Conservation (phyloP, 352 stramenopile genomes). For the Phytopythium montanum region DNA sequence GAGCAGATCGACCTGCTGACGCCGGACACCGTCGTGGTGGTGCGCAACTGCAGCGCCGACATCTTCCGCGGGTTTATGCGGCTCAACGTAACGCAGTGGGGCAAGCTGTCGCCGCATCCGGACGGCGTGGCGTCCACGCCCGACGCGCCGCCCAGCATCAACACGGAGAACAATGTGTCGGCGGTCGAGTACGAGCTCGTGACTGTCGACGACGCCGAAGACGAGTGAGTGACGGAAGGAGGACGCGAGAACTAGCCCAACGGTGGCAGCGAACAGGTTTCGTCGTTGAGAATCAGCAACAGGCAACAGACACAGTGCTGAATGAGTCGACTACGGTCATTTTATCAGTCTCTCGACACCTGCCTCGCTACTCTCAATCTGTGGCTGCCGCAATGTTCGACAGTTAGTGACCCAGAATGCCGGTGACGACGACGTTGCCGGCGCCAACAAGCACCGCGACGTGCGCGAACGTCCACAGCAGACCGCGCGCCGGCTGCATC, state of each 20-base stretch:
- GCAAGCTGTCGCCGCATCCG: slow-evolving; percentile 68
- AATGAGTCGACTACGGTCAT: no score
- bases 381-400: neutral
- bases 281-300: neutral
- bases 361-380: no score
- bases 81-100: slow-evolving; percentile 84
- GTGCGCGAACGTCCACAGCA: slow-evolving; percentile 17
- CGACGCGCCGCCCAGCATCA: slow-evolving; percentile 32
- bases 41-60: slow-evolving; percentile 80
- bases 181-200: slow-evolving; percentile 83
- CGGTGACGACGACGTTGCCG: slow-evolving; percentile 21
- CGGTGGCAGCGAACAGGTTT: neutral
- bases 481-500: slow-evolving; percentile 34
- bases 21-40: slow-evolving; percentile 50
- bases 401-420: slow-evolving; percentile 5
- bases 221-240: no score
- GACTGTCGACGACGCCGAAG: slow-evolving; percentile 52
- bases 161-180: slow-evolving; percentile 74
- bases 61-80: slow-evolving; percentile 86
- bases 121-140: slow-evolving; percentile 76
- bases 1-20: slow-evolving; percentile 75
- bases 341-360: no score
- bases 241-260: no score
- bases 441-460: slow-evolving; percentile 13
- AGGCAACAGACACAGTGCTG: neutral